Evolutionary conservation across 805 yeast genomes (phyloP).

Genomic region (Isabelozyma pseudorhagii): DNA sequence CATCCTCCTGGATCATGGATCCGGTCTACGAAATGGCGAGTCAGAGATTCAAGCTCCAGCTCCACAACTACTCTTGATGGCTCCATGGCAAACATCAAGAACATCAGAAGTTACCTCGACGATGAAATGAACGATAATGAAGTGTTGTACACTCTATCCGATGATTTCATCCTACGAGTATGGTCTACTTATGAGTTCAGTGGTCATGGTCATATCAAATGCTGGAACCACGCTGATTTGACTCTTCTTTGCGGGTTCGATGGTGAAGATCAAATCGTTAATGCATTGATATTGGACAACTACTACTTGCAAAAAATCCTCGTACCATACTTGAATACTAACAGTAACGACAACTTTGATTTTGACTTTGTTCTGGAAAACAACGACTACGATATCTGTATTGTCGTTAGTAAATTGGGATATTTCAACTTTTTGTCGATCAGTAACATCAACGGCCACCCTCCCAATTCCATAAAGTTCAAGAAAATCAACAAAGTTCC

Average conservation of each 20-base stretch:
- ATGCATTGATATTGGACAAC: slow-evolving; percentile 36
- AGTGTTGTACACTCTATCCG: slow-evolving; percentile 58
- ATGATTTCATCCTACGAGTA: slow-evolving; percentile 56
- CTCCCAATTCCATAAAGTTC: slow-evolving; percentile 52
- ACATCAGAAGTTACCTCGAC: slow-evolving; percentile 30
- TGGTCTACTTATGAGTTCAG: slow-evolving; percentile 68
- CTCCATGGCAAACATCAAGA: slow-evolving; percentile 33
- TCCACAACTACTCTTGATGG: slow-evolving; percentile 11
- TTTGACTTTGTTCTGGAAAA: slow-evolving; percentile 5
- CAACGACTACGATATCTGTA: slow-evolving; percentile 25
- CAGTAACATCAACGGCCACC: slow-evolving; percentile 48
- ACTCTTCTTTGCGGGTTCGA: slow-evolving; percentile 15
- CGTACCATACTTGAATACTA: slow-evolving; percentile 2
- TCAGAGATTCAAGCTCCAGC: slow-evolving; percentile 4
- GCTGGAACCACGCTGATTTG: slow-evolving; percentile 50
- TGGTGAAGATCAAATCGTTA: slow-evolving; percentile 6
- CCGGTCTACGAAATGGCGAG: slow-evolving; percentile 57
- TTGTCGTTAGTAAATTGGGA: slow-evolving; percentile 42
- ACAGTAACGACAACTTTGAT: slow-evolving; percentile 6
- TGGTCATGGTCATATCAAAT: slow-evolving; percentile 52
- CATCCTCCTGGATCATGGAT: slow-evolving; percentile 53
- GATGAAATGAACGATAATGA: slow-evolving; percentile 30
- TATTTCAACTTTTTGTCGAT: slow-evolving; percentile 43
- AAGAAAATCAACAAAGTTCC: slow-evolving; percentile 25
- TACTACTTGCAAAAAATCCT: slow-evolving; percentile 25